phyloP scores from a whole-genome alignment of 208 protist species.

The Trypanosoma melophagium region DNA sequence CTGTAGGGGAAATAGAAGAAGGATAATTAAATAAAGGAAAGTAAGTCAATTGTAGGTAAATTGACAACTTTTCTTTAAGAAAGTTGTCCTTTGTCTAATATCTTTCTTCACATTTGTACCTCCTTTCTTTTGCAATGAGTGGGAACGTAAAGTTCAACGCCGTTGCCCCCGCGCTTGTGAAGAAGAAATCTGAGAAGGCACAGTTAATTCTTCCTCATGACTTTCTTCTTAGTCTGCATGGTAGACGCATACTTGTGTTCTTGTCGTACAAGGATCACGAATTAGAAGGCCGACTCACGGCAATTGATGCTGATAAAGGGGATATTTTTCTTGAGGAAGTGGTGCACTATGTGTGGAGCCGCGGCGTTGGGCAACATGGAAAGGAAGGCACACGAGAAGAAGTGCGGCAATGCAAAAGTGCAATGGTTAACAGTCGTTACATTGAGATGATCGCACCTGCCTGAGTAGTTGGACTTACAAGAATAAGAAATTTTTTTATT shows the following conservation, averaged over 20 bases:
- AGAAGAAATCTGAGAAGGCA: constrained; percentile 18
- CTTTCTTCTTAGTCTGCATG: constrained; percentile 61
- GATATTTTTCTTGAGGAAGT: constrained; percentile 75
- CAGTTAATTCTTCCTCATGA: constrained; percentile 70
- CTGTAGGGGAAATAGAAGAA: no score
- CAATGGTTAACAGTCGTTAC: constrained; percentile 74
- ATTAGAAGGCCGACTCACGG: constrained; percentile 62
- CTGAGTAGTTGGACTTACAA: neutral
- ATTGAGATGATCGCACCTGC: constrained; percentile 65
- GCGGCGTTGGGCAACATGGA: constrained; percentile 5
- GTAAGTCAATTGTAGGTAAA: no score
- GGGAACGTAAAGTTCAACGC: constrained; percentile 31
- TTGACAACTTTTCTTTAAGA: no score
- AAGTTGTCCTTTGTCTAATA: no score
- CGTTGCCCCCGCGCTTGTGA: neutral
- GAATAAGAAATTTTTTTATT: constrained; percentile 2
- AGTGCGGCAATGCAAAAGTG: constrained; percentile 42
- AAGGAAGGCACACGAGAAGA: constrained; percentile 29
- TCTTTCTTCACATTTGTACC: no score
- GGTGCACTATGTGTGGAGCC: constrained; percentile 44
- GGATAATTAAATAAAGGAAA: no score
- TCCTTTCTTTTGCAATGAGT: constrained; percentile 20
- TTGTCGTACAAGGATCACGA: constrained; percentile 56
- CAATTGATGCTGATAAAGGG: constrained; percentile 68
- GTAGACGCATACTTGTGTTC: constrained; percentile 71